phyloP scores from a whole-genome alignment of 306 rosid genomes.

The Vigna mungo region DNA sequence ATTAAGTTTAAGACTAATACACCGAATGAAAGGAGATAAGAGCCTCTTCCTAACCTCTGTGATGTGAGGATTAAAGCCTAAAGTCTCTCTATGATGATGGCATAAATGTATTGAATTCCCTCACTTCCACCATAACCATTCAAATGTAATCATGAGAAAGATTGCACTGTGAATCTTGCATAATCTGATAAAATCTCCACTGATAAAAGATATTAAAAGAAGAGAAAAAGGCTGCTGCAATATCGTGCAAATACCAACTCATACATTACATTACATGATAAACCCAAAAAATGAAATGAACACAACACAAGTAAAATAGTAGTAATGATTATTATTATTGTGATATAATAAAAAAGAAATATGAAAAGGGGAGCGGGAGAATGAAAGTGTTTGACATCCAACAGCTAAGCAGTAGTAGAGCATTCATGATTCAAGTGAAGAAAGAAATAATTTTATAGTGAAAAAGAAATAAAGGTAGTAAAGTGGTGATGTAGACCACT shows the following conservation, averaged over 20 bases:
- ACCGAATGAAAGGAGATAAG: slow-evolving; percentile 37
- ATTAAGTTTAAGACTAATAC: slow-evolving; percentile 40
- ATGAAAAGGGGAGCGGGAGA: slow-evolving; percentile 50
- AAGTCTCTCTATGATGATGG: slow-evolving; percentile 28
- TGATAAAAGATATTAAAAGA: slow-evolving; percentile 49
- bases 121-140: slow-evolving; percentile 51
- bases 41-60: background rate
- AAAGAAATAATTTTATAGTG: slow-evolving; percentile 58
- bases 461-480: slow-evolving; percentile 46
- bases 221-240: slow-evolving; percentile 58
- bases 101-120: slow-evolving; percentile 48
- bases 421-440: slow-evolving; percentile 79
- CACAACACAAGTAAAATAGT: slow-evolving; percentile 41
- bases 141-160: slow-evolving; percentile 66
- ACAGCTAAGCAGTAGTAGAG: slow-evolving; percentile 76
- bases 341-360: slow-evolving; percentile 36
- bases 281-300: slow-evolving; percentile 5
- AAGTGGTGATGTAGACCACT: slow-evolving; percentile 67
- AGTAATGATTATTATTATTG: slow-evolving; percentile 37
- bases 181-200: slow-evolving; percentile 66
- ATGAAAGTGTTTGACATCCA: slow-evolving; percentile 55
- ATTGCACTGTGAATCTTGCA: slow-evolving; percentile 61
- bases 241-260: slow-evolving; percentile 48
- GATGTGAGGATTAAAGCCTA: slow-evolving; percentile 41
- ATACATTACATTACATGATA: slow-evolving; percentile 39